Evolutionary conservation across 805 yeast species (phyloP).

Genomic region (Torulaspora indica): DNA sequence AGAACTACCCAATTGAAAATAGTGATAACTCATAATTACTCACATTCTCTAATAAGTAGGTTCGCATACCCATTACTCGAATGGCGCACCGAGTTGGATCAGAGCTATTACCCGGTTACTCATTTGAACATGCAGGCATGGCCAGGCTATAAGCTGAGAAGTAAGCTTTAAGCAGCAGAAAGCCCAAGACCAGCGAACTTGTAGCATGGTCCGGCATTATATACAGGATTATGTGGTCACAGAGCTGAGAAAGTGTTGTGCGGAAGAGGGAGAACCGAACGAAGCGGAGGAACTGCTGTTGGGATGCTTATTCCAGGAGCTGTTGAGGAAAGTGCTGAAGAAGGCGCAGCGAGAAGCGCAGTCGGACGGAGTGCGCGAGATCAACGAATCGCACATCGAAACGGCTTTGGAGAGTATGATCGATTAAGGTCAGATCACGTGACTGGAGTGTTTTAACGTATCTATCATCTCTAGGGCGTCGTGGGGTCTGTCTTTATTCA

Average conservation of each 20-base stretch:
- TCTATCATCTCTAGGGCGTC: constrained; percentile 65
- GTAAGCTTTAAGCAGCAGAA: not conserved
- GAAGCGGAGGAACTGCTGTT: constrained; percentile 15
- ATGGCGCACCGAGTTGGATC: no score
- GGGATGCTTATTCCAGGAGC: constrained; percentile 17
- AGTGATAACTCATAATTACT: no score
- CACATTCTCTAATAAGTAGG: no score
- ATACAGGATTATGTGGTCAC: constrained; percentile 7
- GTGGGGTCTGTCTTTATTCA: constrained; percentile 77
- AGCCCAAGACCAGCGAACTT: not conserved
- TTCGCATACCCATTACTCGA: no score
- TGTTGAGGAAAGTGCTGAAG: constrained; percentile 28
- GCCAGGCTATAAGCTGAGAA: not conserved
- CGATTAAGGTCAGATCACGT: constrained; percentile 26
- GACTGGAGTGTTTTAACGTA: constrained; percentile 34
- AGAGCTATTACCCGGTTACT: no score
- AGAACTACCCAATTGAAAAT: no score
- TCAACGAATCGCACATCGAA: constrained; percentile 41
- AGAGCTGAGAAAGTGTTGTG: constrained; percentile 9
- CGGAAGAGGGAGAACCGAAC: constrained; percentile 9
- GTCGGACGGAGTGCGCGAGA: constrained; percentile 41
- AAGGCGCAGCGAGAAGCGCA: constrained; percentile 40
- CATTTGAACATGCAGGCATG: no score
- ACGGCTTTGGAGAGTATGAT: constrained; percentile 32
- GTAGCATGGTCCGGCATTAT: constrained; percentile 5